Percentiles rank a stretch among this genome's conserved stretches.
These are phyloP conservation scores for Solanum hybrid DNA, from an alignment of 305 asterid genomes.

Conservation along the genomic window DNA sequence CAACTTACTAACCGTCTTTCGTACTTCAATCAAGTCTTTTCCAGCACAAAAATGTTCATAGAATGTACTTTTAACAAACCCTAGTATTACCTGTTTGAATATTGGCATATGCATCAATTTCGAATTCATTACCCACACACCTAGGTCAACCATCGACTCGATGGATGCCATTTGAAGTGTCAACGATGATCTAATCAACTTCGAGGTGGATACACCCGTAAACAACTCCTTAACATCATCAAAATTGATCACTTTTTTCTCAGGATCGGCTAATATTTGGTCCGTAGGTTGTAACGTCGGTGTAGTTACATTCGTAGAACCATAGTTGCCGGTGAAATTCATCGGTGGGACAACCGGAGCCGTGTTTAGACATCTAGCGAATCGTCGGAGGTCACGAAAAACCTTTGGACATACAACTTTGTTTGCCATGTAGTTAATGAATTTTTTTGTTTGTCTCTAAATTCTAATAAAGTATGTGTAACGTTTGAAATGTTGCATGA, in stretches of 20 bases:
- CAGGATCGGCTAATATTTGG: not conserved
- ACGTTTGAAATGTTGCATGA: not conserved
- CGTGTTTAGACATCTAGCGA: conserved; percentile 34
- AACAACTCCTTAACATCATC: conserved; percentile 40
- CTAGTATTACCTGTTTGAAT: conserved; percentile 25
- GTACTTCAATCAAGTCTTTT: conserved; percentile 31
- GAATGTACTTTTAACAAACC: conserved; percentile 29
- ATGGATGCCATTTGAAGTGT: conserved; percentile 39
- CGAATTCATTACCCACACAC: conserved; percentile 49
- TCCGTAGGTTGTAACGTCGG: not conserved
- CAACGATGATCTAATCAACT: conserved; percentile 35
- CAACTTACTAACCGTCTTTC: conserved; percentile 29
- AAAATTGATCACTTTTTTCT: conserved; percentile 17
- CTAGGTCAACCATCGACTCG: conserved; percentile 47
- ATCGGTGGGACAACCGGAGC: conserved; percentile 26
- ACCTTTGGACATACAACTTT: conserved; percentile 26
- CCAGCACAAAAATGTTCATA: conserved; percentile 85
- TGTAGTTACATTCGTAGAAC: not conserved
- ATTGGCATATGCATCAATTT: conserved; percentile 30
- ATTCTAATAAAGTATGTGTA: not conserved
- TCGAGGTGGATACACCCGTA: conserved; percentile 31
- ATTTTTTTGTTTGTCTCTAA: not conserved
- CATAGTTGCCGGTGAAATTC: conserved; percentile 1
- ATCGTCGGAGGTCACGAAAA: conserved; percentile 10
- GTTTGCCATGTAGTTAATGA: conserved; percentile 30